Evolutionary conservation across 495 filamentous ascomycete genomes (phyloP).

Genomic region (Chaetomium cochliodes): DNA sequence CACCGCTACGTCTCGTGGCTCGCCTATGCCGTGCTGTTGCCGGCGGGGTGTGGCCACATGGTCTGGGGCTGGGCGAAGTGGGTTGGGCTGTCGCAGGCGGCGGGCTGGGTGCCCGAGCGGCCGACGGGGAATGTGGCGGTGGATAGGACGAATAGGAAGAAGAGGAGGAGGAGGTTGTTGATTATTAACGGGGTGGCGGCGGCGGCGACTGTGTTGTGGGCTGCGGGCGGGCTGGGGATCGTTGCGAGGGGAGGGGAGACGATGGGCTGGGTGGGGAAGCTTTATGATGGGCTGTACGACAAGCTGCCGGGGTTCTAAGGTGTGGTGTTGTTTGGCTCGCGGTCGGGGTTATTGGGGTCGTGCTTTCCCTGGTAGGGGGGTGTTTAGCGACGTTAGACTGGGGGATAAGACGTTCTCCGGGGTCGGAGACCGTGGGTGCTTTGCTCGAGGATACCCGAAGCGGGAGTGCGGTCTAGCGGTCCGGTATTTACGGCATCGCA

Average conservation of each 20-base stretch:
- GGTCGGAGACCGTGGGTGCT: not conserved
- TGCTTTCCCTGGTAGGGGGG: no score
- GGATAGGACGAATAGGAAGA: slow-evolving; percentile 45
- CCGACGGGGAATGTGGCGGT: slow-evolving; percentile 33
- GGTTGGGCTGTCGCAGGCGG: slow-evolving; percentile 55
- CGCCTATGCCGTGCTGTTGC: slow-evolving; percentile 67
- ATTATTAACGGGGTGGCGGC: slow-evolving; percentile 62
- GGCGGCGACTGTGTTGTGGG: slow-evolving; percentile 64
- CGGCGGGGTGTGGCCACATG: slow-evolving; percentile 71
- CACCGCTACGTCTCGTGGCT: slow-evolving; percentile 62
- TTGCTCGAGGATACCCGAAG: not conserved
- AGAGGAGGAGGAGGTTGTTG: slow-evolving; percentile 63
- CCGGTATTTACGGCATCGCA: slow-evolving; percentile 8
- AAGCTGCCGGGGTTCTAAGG: slow-evolving; percentile 34
- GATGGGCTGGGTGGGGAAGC: slow-evolving; percentile 72
- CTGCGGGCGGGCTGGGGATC: slow-evolving; percentile 75
- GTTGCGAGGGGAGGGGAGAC: slow-evolving; percentile 69
- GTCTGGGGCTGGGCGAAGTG: slow-evolving; percentile 80
- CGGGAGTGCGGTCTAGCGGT: not conserved
- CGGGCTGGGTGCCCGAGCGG: slow-evolving; percentile 32
- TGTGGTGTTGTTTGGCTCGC: not conserved
- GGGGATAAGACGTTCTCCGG: not conserved
- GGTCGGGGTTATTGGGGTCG: not conserved
- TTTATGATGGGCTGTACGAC: slow-evolving; percentile 64
- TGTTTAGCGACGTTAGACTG: not conserved